Percentiles rank a stretch among this genome's conserved stretches.
Evolutionary conservation across 169 alveolate genomes (phyloP).

Genomic region (Plasmodium inui): DNA sequence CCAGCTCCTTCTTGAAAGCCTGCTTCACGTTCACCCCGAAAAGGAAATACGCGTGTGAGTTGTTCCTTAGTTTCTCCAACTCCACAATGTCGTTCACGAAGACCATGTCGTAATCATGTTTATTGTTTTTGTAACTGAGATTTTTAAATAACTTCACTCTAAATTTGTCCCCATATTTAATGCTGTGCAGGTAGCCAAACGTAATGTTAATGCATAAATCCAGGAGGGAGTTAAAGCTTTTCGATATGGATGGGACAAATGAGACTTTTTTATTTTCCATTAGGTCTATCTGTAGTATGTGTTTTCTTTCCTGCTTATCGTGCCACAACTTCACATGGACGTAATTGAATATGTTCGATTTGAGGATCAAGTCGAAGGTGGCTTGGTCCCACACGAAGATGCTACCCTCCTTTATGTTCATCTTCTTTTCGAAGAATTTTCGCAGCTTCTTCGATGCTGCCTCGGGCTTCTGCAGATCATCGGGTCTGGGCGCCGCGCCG

Average conservation of each 20-base stretch:
- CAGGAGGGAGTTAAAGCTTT: conserved; percentile 53
- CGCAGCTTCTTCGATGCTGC: not conserved
- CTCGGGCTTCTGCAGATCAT: not conserved
- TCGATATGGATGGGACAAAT: conserved; percentile 67
- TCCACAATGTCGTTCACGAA: conserved; percentile 55
- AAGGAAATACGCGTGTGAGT: conserved; percentile 13
- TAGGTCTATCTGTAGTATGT: conserved; percentile 42
- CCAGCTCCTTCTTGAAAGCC: conserved; percentile 29
- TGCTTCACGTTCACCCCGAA: conserved; percentile 24
- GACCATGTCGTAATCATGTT: conserved; percentile 55
- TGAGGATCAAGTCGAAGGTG: conserved; percentile 30
- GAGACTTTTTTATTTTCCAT: conserved; percentile 50
- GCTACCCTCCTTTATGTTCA: conserved; percentile 61
- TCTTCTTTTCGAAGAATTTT: conserved; percentile 47
- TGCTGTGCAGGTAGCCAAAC: conserved; percentile 38
- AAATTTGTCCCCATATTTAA: conserved; percentile 55
- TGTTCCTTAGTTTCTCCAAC: conserved; percentile 48
- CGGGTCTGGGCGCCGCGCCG: conserved; percentile 13
- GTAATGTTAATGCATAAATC: conserved; percentile 66
- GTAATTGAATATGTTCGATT: conserved; percentile 51
- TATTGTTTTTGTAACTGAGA: conserved; percentile 66
- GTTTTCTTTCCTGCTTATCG: conserved; percentile 28
- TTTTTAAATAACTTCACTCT: conserved; percentile 62
- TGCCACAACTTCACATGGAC: conserved; percentile 31
- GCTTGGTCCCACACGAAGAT: conserved; percentile 68